Evolutionary conservation across 306 rosid species (phyloP), one percentile per base, ranked within the genome.

Genomic region (Cicer chorassanicum): DNA sequence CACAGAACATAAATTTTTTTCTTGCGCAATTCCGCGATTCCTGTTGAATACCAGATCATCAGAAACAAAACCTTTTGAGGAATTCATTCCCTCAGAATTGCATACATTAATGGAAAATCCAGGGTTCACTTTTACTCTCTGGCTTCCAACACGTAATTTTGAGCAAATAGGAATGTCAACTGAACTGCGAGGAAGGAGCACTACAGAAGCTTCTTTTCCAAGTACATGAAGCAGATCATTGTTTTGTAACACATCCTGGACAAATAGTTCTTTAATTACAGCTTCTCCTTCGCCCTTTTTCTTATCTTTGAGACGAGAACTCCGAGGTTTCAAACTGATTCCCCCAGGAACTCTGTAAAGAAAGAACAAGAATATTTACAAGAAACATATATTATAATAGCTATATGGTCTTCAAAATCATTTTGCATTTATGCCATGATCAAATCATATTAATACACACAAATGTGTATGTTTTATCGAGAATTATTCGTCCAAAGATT

Each of bases 301-400:
- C 87, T 89, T 95, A 77, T 92, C 96, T 83, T 92, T 95, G 71
- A 95, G 93, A 63, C 98, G 88, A 74, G 97, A 95, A 81, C 99
- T 95, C 57, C 97, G 88, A 78, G 99, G 99, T 81, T 81, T 93
- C 57, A 86, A 72, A 83, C 78, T 72, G 56, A 80, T 77, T 77
- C 83, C 71, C 43, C 53, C 79, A 68, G 95, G 96, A 48, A 82
- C 71, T 84, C 99, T 95, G 87, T 69, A 77, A 43, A 39, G 70
- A 86, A 69, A 82, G 83, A 69, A 85, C 51, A 73, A 78, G 71
- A 21, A 74, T 45, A 77, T 43, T 75, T 66, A 64, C 69, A 68
- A 21, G 72, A 43, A 40, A 57, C 42, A 73, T 59, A 76, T 14
- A 56, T 60, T 42, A 39, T 7, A 77, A 73, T 2, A 68, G 70